Evolutionary conservation across 495 filamentous ascomycete genomes (phyloP).

Genomic region (Penicillium ucsense): DNA sequence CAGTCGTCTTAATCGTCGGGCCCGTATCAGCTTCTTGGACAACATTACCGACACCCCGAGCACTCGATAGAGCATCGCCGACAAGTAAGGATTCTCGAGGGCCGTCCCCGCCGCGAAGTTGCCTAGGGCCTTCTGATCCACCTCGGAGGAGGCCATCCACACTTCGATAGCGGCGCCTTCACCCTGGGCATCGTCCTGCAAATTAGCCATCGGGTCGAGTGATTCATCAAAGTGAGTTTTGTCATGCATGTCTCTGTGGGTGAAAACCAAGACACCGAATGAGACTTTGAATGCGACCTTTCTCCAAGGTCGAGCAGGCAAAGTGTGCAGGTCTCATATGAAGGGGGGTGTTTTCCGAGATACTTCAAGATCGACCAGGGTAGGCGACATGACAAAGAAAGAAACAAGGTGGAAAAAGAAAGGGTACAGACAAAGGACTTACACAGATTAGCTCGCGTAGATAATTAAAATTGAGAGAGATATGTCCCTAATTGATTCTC

Average conservation of each 20-base stretch:
- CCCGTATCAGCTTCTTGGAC: conserved; percentile 71
- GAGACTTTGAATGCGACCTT: too few species aligned
- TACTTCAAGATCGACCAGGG: background rate
- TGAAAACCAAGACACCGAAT: too few species aligned
- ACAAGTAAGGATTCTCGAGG: conserved; percentile 63
- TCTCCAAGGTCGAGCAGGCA: too few species aligned
- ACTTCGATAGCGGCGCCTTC: conserved; percentile 14
- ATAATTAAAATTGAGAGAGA: conserved; percentile 6
- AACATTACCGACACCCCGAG: conserved; percentile 86
- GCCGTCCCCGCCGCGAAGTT: conserved; percentile 68
- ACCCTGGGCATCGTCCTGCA: conserved; percentile 11
- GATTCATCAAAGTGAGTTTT: background rate
- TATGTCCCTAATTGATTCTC: conserved; percentile 9
- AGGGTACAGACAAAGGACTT: conserved; percentile 7
- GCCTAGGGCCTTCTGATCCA: conserved; percentile 94
- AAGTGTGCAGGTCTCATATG: too few species aligned
- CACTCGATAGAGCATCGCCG: conserved; percentile 76
- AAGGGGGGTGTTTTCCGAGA: too few species aligned
- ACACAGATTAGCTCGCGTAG: conserved; percentile 27
- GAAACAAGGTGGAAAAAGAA: background rate
- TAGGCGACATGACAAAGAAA: background rate
- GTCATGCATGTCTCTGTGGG: background rate
- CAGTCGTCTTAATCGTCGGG: conserved; percentile 71
- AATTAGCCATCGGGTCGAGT: conserved; percentile 11
- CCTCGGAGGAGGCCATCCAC: conserved; percentile 90